phyloP scores from a whole-genome alignment of 495 filamentous ascomycete genomes.

The Podospora tetraspora region DNA sequence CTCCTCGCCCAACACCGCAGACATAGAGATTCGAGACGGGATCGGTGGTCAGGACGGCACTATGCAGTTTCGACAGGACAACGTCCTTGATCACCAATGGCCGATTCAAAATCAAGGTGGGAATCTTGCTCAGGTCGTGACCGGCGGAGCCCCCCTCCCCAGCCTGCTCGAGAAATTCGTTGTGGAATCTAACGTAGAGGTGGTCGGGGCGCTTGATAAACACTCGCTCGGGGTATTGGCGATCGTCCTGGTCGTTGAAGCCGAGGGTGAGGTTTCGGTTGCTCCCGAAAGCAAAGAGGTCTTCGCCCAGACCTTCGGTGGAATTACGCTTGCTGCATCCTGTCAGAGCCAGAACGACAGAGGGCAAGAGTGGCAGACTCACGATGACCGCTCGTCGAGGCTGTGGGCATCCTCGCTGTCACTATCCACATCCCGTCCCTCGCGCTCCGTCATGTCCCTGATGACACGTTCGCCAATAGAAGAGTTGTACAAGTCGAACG shows the following conservation, averaged over 20 bases:
- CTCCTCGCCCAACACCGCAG: slow-evolving; percentile 87
- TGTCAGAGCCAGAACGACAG: slow-evolving; percentile 4
- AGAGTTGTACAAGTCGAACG: slow-evolving; percentile 83
- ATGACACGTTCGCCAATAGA: slow-evolving; percentile 63
- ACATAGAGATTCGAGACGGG: slow-evolving; percentile 87
- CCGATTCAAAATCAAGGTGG: slow-evolving; percentile 60
- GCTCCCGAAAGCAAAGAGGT: slow-evolving; percentile 87
- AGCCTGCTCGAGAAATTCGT: slow-evolving; percentile 48
- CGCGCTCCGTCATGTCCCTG: slow-evolving; percentile 25
- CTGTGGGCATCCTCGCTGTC: slow-evolving; percentile 36
- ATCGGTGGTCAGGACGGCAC: slow-evolving; percentile 83
- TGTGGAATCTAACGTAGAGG: slow-evolving; percentile 63
- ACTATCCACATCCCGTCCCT: slow-evolving; percentile 33
- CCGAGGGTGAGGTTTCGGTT: slow-evolving; percentile 93
- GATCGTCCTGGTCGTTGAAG: slow-evolving; percentile 87
- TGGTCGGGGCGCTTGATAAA: slow-evolving; percentile 72
- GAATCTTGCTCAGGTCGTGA: slow-evolving; percentile 49
- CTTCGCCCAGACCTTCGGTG: slow-evolving; percentile 54
- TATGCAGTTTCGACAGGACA: slow-evolving; percentile 85
- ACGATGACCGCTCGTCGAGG: slow-evolving; percentile 19
- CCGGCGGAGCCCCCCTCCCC: slow-evolving; percentile 26
- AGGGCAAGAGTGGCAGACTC: slow-evolving; percentile 10
- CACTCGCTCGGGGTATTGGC: slow-evolving; percentile 85
- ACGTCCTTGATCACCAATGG: slow-evolving; percentile 71
- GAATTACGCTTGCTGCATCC: slow-evolving; percentile 1